phyloP scores from a whole-genome alignment of 495 filamentous ascomycete genomes.

The Pyrenopolyporus hunteri region DNA sequence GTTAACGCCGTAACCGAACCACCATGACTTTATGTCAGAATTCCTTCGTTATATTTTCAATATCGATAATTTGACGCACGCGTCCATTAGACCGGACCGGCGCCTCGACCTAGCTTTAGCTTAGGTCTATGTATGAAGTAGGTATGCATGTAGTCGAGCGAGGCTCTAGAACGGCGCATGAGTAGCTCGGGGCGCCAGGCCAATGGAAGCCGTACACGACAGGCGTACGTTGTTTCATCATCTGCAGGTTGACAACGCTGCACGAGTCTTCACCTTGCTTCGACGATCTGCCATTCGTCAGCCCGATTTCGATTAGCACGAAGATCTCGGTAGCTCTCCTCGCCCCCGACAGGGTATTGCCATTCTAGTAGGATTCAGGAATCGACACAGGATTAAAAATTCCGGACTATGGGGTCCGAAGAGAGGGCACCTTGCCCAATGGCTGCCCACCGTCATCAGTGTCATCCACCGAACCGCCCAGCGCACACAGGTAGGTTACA shows the following conservation, averaged over 20 bases:
- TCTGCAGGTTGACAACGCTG: slow-evolving; percentile 25
- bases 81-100: no score
- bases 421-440: slow-evolving; percentile 13
- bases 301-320: slow-evolving; percentile 18
- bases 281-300: slow-evolving; percentile 14
- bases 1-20: slow-evolving; percentile 10
- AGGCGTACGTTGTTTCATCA: slow-evolving; percentile 25
- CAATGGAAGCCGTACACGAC: slow-evolving; percentile 31
- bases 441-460: slow-evolving; percentile 2
- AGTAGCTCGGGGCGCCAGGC: slow-evolving; percentile 1
- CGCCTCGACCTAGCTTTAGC: no score
- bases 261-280: slow-evolving; percentile 2
- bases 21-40: no score
- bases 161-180: slow-evolving; percentile 19
- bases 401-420: slow-evolving; percentile 28
- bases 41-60: no score
- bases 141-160: background rate
- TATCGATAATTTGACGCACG: no score
- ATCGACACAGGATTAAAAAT: slow-evolving; percentile 28
- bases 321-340: slow-evolving; percentile 27
- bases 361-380: slow-evolving; percentile 30
- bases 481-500: slow-evolving; percentile 4
- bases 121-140: background rate
- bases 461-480: slow-evolving; percentile 13
- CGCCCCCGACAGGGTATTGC: slow-evolving; percentile 13